Conservation (phyloP, 345 rosid genomes). For the Dovyalis caffra region DNA sequence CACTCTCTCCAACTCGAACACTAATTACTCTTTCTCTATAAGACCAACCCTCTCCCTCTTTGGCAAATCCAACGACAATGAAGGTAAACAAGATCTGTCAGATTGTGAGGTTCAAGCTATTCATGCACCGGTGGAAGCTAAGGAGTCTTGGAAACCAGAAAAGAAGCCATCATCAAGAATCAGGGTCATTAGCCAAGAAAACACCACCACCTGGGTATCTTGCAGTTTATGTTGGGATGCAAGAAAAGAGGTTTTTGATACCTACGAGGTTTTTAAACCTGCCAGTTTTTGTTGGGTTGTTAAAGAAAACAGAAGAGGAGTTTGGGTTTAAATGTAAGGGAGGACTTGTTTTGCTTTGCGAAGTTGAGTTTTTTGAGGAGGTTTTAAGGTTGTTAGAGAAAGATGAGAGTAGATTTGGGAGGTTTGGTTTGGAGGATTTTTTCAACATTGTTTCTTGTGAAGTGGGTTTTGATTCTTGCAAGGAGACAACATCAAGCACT, state of each 20-base stretch:
- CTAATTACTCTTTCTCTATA: background rate
- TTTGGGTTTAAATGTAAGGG: background rate
- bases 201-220: conserved; percentile 1
- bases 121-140: background rate
- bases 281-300: background rate
- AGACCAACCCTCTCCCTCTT: background rate
- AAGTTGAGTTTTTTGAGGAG: background rate
- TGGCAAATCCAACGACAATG: background rate
- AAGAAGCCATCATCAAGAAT: background rate
- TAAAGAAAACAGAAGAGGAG: background rate
- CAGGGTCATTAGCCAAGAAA: background rate
- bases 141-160: background rate
- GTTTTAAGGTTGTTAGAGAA: background rate
- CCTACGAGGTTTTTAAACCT: background rate
- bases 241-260: background rate
- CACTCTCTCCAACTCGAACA: background rate
- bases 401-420: background rate
- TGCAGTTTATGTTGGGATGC: background rate
- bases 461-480: background rate
- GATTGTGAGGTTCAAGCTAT: background rate
- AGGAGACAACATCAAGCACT: background rate
- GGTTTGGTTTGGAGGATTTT: background rate
- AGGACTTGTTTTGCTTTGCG: background rate
- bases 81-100: background rate
- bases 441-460: background rate